Evolutionary conservation across 176 grass and related monocot genomes (phyloP).

Genomic region (Eragrostis nindensis): DNA sequence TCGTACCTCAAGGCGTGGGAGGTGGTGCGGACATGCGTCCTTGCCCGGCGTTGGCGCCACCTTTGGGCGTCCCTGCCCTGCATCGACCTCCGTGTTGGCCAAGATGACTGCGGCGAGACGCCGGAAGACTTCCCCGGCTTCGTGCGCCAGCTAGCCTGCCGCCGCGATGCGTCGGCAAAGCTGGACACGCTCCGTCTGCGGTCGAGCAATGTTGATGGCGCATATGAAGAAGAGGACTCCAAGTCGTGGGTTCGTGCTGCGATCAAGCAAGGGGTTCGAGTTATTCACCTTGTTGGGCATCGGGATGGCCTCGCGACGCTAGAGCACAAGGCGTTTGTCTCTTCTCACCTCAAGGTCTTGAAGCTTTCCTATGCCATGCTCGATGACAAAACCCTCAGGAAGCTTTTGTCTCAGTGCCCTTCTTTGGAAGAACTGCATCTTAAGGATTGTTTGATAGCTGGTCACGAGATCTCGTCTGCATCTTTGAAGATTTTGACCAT

Average conservation of each 20-base stretch:
- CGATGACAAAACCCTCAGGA: neutral
- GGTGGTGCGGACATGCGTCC: constrained; percentile 7
- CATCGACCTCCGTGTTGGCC: neutral
- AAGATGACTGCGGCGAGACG: neutral
- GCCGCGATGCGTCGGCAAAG: neutral
- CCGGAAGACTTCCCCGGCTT: neutral
- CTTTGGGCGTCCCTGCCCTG: constrained; percentile 28
- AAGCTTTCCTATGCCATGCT: neutral
- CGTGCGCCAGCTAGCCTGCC: neutral
- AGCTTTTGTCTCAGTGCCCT: constrained; percentile 24
- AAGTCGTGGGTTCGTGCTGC: constrained; percentile 13
- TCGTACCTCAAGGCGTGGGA: constrained; percentile 41
- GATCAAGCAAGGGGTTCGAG: neutral
- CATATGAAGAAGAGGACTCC: neutral
- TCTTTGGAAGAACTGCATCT: constrained; percentile 36
- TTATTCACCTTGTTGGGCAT: constrained; percentile 33
- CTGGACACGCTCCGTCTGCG: constrained; percentile 26
- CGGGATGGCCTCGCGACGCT: neutral
- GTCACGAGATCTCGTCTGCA: neutral
- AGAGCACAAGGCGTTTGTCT: neutral
- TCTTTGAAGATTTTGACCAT: constrained; percentile 29
- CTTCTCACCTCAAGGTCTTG: constrained; percentile 36
- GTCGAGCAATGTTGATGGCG: neutral
- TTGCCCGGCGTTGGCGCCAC: constrained; percentile 21
- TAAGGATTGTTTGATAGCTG: neutral